These are phyloP conservation scores for Penicillium paneum DNA, from an alignment of 2,329 filamentous ascomycete species.

Conservation along the genomic window DNA sequence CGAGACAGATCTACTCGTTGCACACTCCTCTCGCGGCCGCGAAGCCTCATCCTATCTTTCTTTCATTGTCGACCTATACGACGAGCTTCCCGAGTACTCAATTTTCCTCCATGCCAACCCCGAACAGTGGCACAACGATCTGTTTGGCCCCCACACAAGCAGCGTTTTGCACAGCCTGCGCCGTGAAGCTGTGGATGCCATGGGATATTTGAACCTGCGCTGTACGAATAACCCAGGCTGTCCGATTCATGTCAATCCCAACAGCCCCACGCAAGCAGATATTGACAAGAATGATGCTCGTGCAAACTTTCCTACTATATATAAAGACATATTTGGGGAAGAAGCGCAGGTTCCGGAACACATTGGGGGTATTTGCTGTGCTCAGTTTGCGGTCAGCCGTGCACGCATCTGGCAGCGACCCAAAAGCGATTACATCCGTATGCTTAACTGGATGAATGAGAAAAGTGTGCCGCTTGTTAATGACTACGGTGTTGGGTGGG, in stretches of 20 bases:
- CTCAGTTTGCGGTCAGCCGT: constrained; percentile 25
- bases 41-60: constrained; percentile 61
- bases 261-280: constrained; percentile 22
- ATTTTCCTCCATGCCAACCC: constrained; percentile 54
- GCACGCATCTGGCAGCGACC: constrained; percentile 18
- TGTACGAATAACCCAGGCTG: constrained; percentile 36
- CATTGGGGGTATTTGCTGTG: constrained; percentile 20
- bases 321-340: constrained; percentile 14
- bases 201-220: constrained; percentile 37
- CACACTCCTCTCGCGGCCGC: constrained; percentile 47
- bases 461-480: constrained; percentile 3
- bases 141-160: constrained; percentile 21
- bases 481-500: constrained; percentile 19
- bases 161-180: constrained; percentile 25
- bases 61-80: constrained; percentile 62
- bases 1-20: constrained; percentile 10
- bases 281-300: constrained; percentile 21
- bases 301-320: constrained; percentile 17
- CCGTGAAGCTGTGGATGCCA: constrained; percentile 27
- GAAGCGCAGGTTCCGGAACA: constrained; percentile 1
- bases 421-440: constrained; percentile 19
- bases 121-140: constrained; percentile 29
- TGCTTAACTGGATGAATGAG: constrained; percentile 20
- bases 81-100: constrained; percentile 54
- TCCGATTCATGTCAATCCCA: constrained; percentile 32